A percentile compares a stretch with the other conserved stretches of the same genome.
These are phyloP conservation scores for Neurospora tetraspora DNA, from an alignment of 495 filamentous ascomycete genomes.

Conservation along the genomic window DNA sequence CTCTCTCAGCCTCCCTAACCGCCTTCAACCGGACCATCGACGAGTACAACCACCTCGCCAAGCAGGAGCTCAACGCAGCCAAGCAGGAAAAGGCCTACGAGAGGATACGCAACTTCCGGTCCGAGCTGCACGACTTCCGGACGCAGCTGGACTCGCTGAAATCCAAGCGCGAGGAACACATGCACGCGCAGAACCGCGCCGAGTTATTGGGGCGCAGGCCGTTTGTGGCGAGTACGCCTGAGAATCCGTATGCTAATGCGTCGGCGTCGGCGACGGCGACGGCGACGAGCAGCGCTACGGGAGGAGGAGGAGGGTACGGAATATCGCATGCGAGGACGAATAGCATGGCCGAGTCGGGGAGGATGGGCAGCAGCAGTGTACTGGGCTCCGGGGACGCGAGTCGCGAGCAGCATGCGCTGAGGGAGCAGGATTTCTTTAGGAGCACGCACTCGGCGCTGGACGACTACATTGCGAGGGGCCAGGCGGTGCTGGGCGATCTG, in stretches of 20 bases:
- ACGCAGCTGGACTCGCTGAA: constrained; percentile 68
- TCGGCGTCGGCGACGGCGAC: constrained; percentile 49
- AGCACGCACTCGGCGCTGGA: constrained; percentile 75
- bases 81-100: constrained; percentile 89
- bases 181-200: constrained; percentile 59
- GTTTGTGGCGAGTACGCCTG: constrained; percentile 76
- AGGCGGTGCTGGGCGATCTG: constrained; percentile 81
- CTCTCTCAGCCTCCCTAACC: constrained; percentile 67
- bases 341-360: constrained; percentile 15
- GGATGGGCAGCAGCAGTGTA: constrained; percentile 28
- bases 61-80: constrained; percentile 72
- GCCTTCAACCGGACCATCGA: constrained; percentile 86
- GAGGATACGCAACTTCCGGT: constrained; percentile 74
- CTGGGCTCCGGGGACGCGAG: constrained; percentile 47
- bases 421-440: constrained; percentile 79
- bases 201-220: constrained; percentile 89
- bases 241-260: constrained; percentile 66
- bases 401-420: constrained; percentile 74
- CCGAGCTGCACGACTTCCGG: constrained; percentile 70
- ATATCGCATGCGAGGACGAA: constrained; percentile 19
- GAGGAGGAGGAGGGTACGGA: constrained; percentile 13
- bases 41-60: constrained; percentile 78
- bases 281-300: constrained; percentile 22
- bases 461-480: constrained; percentile 84
- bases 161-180: constrained; percentile 60